Base-by-base conservation (phyloP, 208 protist species). In the Angomonas desouzai region DNA sequence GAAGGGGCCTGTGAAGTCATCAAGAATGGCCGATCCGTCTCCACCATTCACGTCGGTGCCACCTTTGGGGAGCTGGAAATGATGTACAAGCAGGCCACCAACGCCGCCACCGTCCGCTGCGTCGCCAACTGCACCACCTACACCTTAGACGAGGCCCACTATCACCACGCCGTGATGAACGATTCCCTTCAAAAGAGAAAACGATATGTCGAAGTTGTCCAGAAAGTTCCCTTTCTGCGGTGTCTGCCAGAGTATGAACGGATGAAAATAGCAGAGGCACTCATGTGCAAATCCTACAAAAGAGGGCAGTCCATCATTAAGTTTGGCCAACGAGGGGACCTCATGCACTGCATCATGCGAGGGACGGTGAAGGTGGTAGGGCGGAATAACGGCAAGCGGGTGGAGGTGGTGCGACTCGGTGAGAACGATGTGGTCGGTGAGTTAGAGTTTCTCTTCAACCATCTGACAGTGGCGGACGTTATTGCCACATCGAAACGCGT, bases 371-470 rank as follows among this genome's bases (percentile, higher is more conserved):
- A 79, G 55, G 89, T 94, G 43, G 48, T 97, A 10, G 91, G 82
- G 20, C 75, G 87, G n/a, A 68, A 82, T 47, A 45, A 66, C 23
- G 85, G 87, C 16, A 76, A 81, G 38, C 68, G 70, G 16, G 68
- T 87, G 13, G 81, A 95, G 48, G 79, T 95, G 45, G 64, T 87
- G 34, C 76, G 77, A 10, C 81, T 92, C 32, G 61, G 63, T 60
- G 64, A 70, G 40, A 85, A 86, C 32, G 74, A 93, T 68, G 79
- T 92, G 10, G 72, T 95, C n/a, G 91, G 91, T 29, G 88, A 97
- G 69, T 62, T 97, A 9, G 88, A 97, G 74, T 97, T 97, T 58
- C 72, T 97, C 61, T 93, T 94, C 63, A 70, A 81, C 55, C 85
- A 95, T 55, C 72, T 83, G 32, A 75, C 83, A 13, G 87, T 94